Evolutionary conservation across 495 filamentous ascomycete species (phyloP).

Genomic region (Astrothelium subdiscretum): DNA sequence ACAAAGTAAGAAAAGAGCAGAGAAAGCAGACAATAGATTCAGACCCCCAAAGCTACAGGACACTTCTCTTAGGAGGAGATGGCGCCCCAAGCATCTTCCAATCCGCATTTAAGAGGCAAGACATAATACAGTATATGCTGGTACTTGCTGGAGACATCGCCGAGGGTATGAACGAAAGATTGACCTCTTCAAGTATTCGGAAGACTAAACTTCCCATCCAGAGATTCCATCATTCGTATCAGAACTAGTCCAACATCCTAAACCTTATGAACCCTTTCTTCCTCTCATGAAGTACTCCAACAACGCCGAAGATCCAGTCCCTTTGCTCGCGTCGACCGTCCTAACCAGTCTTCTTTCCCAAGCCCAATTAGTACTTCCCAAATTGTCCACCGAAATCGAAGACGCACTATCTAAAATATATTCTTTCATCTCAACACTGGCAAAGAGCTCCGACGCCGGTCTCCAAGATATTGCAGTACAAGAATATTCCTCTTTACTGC

Average conservation of each 20-base stretch:
- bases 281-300: slow-evolving; percentile 72
- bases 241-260: slow-evolving; percentile 58
- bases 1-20: slow-evolving; percentile 87
- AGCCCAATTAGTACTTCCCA: slow-evolving; percentile 47
- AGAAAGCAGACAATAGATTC: slow-evolving; percentile 67
- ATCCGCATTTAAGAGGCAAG: slow-evolving; percentile 61
- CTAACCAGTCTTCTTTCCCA: slow-evolving; percentile 69
- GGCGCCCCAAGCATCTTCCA: slow-evolving; percentile 69
- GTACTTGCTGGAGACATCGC: slow-evolving; percentile 82
- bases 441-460: slow-evolving; percentile 71
- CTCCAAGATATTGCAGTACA: slow-evolving; percentile 93
- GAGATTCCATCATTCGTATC: slow-evolving; percentile 66
- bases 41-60: slow-evolving; percentile 65
- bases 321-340: slow-evolving; percentile 80
- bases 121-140: slow-evolving; percentile 90
- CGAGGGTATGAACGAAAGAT: slow-evolving; percentile 46
- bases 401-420: slow-evolving; percentile 78
- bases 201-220: slow-evolving; percentile 26
- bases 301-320: slow-evolving; percentile 74
- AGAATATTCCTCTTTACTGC: slow-evolving; percentile 77
- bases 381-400: slow-evolving; percentile 46
- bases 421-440: slow-evolving; percentile 69
- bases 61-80: slow-evolving; percentile 63
- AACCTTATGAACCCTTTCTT: slow-evolving; percentile 76
- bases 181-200: not conserved